Percentiles rank a stretch among this genome's conserved stretches.
These are phyloP conservation scores for Peronospora tabacina DNA, from an alignment of 352 stramenopile genomes.

Conservation along the genomic window DNA sequence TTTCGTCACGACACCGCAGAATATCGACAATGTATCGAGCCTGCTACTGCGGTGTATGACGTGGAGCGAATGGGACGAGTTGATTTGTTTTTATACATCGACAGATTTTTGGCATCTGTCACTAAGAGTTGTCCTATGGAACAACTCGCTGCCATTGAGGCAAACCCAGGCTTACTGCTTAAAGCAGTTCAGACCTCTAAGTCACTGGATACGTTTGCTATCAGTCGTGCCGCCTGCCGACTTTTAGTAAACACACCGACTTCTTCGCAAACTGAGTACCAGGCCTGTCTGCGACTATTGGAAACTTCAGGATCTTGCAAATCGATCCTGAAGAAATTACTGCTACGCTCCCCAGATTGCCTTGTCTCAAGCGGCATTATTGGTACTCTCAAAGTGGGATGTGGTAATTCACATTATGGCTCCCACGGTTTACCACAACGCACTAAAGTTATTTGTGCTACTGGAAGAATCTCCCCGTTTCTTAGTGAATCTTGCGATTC, in stretches of 20 bases:
- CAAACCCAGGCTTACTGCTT: not conserved
- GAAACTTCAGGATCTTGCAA: not conserved
- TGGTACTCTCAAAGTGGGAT: not conserved
- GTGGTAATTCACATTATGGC: conserved; percentile 1
- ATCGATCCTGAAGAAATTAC: not conserved
- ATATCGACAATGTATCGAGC: not conserved
- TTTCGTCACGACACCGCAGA: not conserved
- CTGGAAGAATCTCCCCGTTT: not conserved
- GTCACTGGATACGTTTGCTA: not conserved
- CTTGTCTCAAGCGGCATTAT: not conserved
- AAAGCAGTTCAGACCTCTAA: not conserved
- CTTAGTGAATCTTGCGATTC: not conserved
- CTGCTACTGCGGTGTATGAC: not conserved
- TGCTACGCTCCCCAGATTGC: not conserved
- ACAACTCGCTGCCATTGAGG: not conserved
- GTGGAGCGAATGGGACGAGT: not conserved
- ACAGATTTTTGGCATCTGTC: not conserved
- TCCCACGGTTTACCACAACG: not conserved
- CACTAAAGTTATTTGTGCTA: not conserved
- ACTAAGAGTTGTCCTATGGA: not conserved
- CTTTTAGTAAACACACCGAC: not conserved
- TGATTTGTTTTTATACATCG: not conserved
- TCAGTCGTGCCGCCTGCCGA: not conserved
- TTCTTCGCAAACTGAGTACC: not conserved
- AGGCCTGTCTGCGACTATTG: not conserved